phyloP scores from a whole-genome alignment of 371 early-diverging fungal species.

The Mycotypha africana region DNA sequence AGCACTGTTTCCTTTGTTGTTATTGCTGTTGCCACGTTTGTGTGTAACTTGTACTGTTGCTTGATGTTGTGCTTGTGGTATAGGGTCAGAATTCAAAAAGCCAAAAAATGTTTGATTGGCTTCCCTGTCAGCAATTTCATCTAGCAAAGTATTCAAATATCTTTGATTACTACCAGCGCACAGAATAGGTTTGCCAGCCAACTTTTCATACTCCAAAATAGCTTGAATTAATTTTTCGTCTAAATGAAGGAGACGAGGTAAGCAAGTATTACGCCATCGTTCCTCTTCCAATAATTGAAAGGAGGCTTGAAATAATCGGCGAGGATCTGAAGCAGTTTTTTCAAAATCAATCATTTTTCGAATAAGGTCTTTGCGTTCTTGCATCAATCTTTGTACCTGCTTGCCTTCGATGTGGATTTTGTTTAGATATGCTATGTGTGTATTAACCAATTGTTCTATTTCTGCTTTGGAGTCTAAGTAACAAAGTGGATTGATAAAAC shows the following conservation, averaged over 20 bases:
- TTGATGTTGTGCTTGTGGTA: too few relatives aligned
- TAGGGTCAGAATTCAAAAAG: slow-evolving; percentile 51
- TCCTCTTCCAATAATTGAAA: slow-evolving; percentile 87
- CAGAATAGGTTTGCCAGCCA: slow-evolving; percentile 47
- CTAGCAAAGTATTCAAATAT: slow-evolving; percentile 20
- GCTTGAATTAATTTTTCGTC: slow-evolving; percentile 63
- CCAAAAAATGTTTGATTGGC: slow-evolving; percentile 71
- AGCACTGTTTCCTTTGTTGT: too few relatives aligned
- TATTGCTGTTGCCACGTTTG: too few relatives aligned
- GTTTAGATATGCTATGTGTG: too few relatives aligned
- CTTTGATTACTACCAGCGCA: slow-evolving; percentile 25
- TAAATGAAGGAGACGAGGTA: slow-evolving; percentile 72
- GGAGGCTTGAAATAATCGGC: slow-evolving; percentile 73
- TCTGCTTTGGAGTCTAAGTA: too few relatives aligned
- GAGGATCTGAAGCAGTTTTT: slow-evolving; percentile 80
- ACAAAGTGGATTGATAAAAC: too few relatives aligned
- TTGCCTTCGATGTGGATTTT: slow-evolving; percentile 35
- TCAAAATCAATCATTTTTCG: slow-evolving; percentile 88
- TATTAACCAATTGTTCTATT: too few relatives aligned
- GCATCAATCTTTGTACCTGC: slow-evolving; percentile 46
- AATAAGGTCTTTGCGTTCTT: slow-evolving; percentile 49
- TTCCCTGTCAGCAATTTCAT: slow-evolving; percentile 63
- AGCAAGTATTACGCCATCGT: slow-evolving; percentile 80
- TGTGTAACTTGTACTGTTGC: too few relatives aligned
- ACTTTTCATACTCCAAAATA: slow-evolving; percentile 46